Conservation (phyloP, 257 asterid species). For the Oldenlandia corymbosa region DNA sequence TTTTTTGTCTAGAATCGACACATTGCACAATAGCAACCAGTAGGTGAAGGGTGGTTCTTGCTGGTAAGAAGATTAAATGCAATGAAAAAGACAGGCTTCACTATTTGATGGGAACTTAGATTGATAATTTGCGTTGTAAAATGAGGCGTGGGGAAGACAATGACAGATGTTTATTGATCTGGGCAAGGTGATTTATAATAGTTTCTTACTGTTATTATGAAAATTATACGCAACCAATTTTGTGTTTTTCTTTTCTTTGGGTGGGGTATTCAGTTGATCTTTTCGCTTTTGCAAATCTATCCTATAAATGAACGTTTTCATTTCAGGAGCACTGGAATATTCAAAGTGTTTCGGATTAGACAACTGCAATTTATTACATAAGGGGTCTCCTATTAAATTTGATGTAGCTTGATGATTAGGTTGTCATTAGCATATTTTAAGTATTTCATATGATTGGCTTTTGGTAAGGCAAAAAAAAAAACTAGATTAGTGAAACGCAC, state of each 20-base stretch:
- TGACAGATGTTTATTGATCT: constrained; percentile 10
- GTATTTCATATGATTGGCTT: constrained; percentile 4
- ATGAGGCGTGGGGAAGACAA: background rate
- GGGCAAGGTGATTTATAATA: background rate
- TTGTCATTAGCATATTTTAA: constrained; percentile 4
- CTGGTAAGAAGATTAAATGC: constrained; percentile 12
- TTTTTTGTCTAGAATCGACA: background rate
- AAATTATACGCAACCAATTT: background rate
- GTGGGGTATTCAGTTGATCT: background rate
- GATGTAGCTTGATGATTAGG: background rate
- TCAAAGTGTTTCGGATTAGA: background rate
- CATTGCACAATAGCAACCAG: background rate
- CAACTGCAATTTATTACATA: background rate
- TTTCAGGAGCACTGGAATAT: too few relatives aligned
- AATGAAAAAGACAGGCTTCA: constrained; percentile 5
- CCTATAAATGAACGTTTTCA: background rate
- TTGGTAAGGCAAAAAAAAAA: background rate
- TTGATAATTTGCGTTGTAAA: constrained; percentile 2
- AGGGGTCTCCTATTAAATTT: background rate
- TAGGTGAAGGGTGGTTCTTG: constrained; percentile 17
- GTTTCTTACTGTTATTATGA: constrained; percentile 3
- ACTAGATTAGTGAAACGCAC: background rate
- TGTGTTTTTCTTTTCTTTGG: background rate
- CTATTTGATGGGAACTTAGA: constrained; percentile 12
- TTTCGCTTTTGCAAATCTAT: background rate